Evolutionary conservation across 805 yeast genomes (phyloP).

Genomic region (Yarrowia phangngaensis): DNA sequence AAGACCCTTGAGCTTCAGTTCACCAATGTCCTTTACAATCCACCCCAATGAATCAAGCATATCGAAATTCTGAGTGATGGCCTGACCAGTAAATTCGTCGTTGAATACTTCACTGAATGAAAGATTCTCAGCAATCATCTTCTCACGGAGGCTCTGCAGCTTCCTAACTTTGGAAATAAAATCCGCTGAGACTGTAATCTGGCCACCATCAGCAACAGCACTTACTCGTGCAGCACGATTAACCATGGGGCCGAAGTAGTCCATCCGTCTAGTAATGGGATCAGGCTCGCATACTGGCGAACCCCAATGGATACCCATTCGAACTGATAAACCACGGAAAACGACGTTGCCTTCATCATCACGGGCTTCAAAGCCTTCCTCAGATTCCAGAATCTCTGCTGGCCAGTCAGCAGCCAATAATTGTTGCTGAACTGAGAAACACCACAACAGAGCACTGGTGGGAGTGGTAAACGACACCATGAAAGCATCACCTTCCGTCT

Average conservation of each 20-base stretch:
- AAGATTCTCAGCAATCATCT: constrained; percentile 34
- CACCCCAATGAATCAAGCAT: constrained; percentile 68
- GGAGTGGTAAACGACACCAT: constrained; percentile 97
- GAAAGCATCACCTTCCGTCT: constrained; percentile 98
- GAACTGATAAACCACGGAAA: constrained; percentile 84
- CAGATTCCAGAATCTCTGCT: constrained; percentile 75
- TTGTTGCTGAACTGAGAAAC: constrained; percentile 86
- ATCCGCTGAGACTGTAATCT: constrained; percentile 80
- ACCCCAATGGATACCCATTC: constrained; percentile 99
- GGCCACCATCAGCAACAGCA: constrained; percentile 98
- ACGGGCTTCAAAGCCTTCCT: constrained; percentile 75
- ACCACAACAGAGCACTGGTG: constrained; percentile 86
- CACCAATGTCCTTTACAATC: constrained; percentile 68
- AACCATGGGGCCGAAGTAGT: constrained; percentile 98
- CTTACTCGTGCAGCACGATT: constrained; percentile 90
- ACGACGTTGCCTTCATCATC: constrained; percentile 58
- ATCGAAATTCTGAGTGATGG: constrained; percentile 61
- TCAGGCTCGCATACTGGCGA: constrained; percentile 93
- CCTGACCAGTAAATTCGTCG: constrained; percentile 48
- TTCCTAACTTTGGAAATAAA: constrained; percentile 63
- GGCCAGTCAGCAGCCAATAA: constrained; percentile 92
- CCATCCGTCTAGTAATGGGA: constrained; percentile 95
- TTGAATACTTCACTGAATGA: constrained; percentile 44
- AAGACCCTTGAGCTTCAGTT: constrained; percentile 84
- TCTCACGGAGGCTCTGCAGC: constrained; percentile 36